These are phyloP conservation scores for Sporothrix humicola DNA, from an alignment of 2,329 filamentous ascomycete species.

Conservation along the genomic window DNA sequence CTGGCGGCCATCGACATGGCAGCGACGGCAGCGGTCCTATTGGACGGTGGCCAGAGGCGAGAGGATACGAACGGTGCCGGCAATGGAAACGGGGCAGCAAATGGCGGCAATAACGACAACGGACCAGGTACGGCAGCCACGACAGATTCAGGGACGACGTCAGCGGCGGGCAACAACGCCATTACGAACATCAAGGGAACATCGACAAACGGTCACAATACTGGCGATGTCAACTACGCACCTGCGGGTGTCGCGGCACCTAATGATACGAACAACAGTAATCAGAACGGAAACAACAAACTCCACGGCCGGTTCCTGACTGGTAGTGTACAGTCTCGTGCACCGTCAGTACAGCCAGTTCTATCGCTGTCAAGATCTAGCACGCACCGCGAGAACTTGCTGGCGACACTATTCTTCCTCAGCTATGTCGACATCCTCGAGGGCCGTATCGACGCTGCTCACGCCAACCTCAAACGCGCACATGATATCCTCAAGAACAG, in stretches of 20 bases:
- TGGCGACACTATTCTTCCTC: slow-evolving; percentile 60
- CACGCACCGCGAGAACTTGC: slow-evolving; percentile 49
- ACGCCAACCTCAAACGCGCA: slow-evolving; percentile 56
- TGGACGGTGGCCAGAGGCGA: slow-evolving; percentile 26
- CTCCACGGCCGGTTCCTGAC: slow-evolving; percentile 5
- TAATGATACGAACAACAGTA: not conserved
- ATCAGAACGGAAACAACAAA: not conserved
- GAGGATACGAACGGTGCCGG: not conserved
- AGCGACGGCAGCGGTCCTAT: slow-evolving; percentile 7
- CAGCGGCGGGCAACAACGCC: not conserved
- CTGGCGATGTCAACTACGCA: not conserved
- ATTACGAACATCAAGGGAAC: not conserved
- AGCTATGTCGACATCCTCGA: slow-evolving; percentile 59
- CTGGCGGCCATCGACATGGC: slow-evolving; percentile 34
- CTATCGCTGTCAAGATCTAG: slow-evolving; percentile 42
- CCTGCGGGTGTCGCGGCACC: not conserved
- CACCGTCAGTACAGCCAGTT: slow-evolving; percentile 9
- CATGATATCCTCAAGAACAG: slow-evolving; percentile 55
- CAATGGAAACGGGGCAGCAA: not conserved
- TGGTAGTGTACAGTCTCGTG: not conserved
- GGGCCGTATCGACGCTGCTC: slow-evolving; percentile 52
- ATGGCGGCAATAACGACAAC: not conserved
- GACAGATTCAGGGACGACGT: not conserved
- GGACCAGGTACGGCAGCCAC: not conserved
- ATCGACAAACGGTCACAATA: not conserved